Percentiles rank a stretch among this genome's conserved stretches.
Conservation (phyloP, 306 rosid genomes). For the Vachellia collinsii region DNA sequence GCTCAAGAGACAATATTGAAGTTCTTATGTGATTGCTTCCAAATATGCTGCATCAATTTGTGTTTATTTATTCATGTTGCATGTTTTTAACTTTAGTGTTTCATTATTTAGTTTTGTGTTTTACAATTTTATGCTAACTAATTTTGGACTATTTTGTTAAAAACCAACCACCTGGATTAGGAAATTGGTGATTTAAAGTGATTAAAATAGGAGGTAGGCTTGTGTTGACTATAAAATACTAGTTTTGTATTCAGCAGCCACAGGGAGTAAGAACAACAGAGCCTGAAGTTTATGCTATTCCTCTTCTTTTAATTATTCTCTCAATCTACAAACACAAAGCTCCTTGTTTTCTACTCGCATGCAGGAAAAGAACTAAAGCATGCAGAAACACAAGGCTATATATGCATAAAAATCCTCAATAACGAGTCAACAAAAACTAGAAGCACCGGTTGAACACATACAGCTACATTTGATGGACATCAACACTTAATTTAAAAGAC, state of each 20-base stretch:
- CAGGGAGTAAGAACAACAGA: no score
- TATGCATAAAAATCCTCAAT: slow-evolving; percentile 21
- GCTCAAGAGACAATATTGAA: no score
- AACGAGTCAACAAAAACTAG: neutral
- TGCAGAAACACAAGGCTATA: slow-evolving; percentile 1
- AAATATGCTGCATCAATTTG: neutral
- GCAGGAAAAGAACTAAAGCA: neutral
- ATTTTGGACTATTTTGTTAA: neutral
- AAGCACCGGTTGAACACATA: slow-evolving; percentile 19
- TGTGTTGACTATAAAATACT: neutral
- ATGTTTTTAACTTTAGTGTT: neutral
- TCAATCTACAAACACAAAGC: slow-evolving; percentile 6
- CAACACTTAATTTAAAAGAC: neutral
- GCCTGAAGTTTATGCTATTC: neutral
- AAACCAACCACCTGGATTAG: neutral
- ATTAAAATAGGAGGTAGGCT: neutral
- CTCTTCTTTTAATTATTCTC: neutral
- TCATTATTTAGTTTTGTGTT: neutral
- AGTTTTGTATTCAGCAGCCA: neutral
- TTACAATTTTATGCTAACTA: neutral
- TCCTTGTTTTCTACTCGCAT: slow-evolving; percentile 6
- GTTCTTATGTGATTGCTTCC: neutral
- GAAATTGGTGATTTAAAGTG: neutral
- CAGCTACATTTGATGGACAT: slow-evolving; percentile 29
- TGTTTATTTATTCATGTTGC: neutral